Evolutionary conservation across 2,329 filamentous ascomycete genomes (phyloP).

Genomic region (Xylaria hypoxylon): DNA sequence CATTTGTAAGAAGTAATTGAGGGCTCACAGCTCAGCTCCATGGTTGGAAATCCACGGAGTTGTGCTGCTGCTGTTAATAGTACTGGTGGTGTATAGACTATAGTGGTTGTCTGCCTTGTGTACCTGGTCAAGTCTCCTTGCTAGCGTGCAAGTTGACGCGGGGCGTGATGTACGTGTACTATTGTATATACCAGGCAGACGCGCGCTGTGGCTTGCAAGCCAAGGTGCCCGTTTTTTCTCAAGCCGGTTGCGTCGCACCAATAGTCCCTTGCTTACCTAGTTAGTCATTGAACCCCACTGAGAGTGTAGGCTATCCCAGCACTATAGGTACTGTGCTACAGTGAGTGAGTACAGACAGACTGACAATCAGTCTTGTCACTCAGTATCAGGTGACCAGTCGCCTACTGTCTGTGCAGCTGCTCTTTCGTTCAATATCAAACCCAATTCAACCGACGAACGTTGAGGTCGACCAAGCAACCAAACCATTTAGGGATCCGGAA

Average conservation of each 20-base stretch:
- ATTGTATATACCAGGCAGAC: conserved; percentile 3
- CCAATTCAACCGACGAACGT: background rate
- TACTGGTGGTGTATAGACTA: background rate
- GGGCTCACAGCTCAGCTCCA: conserved; percentile 45
- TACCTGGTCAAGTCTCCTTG: too few species aligned
- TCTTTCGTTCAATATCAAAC: conserved; percentile 11
- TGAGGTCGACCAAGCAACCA: background rate
- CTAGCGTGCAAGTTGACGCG: conserved; percentile 9
- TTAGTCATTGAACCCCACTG: background rate
- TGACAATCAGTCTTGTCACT: conserved; percentile 28
- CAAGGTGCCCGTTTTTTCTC: too few species aligned
- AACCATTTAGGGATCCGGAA: background rate
- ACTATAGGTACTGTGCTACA: too few species aligned
- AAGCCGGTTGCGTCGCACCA: too few species aligned
- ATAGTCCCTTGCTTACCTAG: too few species aligned
- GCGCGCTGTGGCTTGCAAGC: background rate
- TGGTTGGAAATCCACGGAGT: conserved; percentile 42
- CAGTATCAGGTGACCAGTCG: conserved; percentile 40
- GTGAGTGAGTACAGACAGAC: too few species aligned
- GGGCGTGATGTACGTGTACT: background rate
- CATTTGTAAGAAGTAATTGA: conserved; percentile 43
- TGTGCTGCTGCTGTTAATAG: conserved; percentile 8
- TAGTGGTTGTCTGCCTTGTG: too few species aligned
- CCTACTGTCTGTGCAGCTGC: background rate
- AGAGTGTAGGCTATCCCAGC: too few species aligned